Evolutionary conservation across 345 rosid species (phyloP).

Genomic region (Eucalyptus sp.): DNA sequence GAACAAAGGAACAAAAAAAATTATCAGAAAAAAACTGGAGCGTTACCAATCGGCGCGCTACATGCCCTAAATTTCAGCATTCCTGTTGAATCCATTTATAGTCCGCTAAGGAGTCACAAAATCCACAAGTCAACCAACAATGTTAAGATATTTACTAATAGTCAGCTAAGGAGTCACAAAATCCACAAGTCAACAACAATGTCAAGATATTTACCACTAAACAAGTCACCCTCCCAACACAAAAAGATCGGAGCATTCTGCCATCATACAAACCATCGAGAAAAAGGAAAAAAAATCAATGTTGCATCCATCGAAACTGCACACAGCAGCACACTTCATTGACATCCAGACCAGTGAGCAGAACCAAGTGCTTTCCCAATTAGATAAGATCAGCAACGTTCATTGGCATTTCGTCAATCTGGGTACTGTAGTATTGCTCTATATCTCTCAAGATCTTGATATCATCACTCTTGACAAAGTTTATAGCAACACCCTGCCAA

Average conservation of each 20-base stretch:
- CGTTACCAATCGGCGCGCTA: background rate
- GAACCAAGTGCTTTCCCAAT: background rate
- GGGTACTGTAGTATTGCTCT: slow-evolving; percentile 89
- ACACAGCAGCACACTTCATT: background rate
- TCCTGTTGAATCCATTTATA: background rate
- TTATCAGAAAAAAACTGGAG: no score
- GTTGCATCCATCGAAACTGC: background rate
- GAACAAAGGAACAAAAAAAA: no score
- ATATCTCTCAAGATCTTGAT: slow-evolving; percentile 85
- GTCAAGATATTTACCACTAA: background rate
- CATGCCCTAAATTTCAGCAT: background rate
- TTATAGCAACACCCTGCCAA: slow-evolving; percentile 83
- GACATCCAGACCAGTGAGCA: background rate
- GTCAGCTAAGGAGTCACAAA: background rate
- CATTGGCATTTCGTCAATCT: slow-evolving; percentile 96
- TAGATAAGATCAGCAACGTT: slow-evolving; percentile 79
- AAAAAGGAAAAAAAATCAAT: background rate
- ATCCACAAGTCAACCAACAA: background rate
- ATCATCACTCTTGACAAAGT: slow-evolving; percentile 80
- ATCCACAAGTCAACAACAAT: background rate
- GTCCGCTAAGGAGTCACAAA: background rate
- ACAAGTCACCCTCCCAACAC: background rate
- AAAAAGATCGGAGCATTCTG: background rate
- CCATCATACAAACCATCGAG: background rate
- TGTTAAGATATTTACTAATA: background rate